A percentile compares a stretch with the other conserved stretches of the same genome.
These are phyloP conservation scores for Durio zibethinus DNA, from an alignment of 345 rosid genomes.

Conservation along the genomic window DNA sequence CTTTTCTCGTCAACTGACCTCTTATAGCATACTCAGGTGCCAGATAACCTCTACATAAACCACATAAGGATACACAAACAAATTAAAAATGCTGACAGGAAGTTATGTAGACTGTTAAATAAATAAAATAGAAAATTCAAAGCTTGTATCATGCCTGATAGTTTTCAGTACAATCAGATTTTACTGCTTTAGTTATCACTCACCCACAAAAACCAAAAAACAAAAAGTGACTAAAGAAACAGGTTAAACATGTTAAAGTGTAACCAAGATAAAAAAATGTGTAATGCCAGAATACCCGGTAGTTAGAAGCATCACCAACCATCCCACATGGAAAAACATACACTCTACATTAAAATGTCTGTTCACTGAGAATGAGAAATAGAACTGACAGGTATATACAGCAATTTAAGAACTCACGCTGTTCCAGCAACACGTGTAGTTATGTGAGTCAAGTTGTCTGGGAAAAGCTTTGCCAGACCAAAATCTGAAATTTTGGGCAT, in stretches of 20 bases:
- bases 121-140: background rate
- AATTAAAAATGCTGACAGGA: background rate
- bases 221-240: background rate
- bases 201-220: background rate
- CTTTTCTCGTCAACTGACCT: slow-evolving; percentile 67
- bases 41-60: slow-evolving; percentile 52
- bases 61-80: slow-evolving; percentile 4
- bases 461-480: slow-evolving; percentile 75
- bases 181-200: background rate
- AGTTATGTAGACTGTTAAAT: background rate
- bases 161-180: background rate
- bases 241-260: background rate
- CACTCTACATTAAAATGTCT: background rate
- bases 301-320: background rate
- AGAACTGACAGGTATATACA: background rate
- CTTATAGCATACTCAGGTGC: slow-evolving; percentile 77
- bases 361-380: slow-evolving; percentile 5
- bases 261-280: background rate
- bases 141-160: background rate
- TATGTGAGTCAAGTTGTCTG: slow-evolving; percentile 52
- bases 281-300: background rate
- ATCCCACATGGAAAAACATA: background rate
- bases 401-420: slow-evolving; percentile 37
- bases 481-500: slow-evolving; percentile 70
- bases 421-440: slow-evolving; percentile 80